Evolutionary conservation across 2,329 filamentous ascomycete species (phyloP), one percentile per base, ranked within the genome.

Genomic region (Penicillium sp.): DNA sequence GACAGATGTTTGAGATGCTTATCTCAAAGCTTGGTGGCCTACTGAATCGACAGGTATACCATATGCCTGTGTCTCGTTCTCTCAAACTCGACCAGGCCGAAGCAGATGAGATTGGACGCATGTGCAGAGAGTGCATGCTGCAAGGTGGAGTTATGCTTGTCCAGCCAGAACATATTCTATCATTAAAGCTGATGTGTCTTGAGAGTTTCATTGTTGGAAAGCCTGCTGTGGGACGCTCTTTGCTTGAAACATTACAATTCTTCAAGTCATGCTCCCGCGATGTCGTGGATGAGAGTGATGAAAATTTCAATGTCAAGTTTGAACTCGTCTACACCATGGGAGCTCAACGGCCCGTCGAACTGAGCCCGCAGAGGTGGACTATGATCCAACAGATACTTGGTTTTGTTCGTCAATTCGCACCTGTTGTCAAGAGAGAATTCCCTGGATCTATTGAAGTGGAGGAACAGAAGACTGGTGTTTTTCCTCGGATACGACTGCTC

Each of bases 271-370:
- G 38, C 38, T 62, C 82, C 0, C 76, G 86, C 0, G 87, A 89
- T 63, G 79, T 91, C 2, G 77, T 90, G 0, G 88, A 90, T 60
- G 87, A 91, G 71, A 87, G 85, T 45, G 88, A 91, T 52, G 86
- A 90, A 60, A 86, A 85, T 58, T 84, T 90, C 48, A 85, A 81
- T 48, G 79, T 83, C 4, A 85, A 84, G 51, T 88, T 88, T 45
- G 86, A 90, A 67, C 71, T 90, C 0, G 78, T 90, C 1, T 90
- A 90, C 61, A 88, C 87, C 0, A 83, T 89, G 66, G 88, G 87
- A 0, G 63, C 70, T 0, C 84, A 88, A 61, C 68, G 71, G 1
- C 65, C 81, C 0, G 76, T 88, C 0, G 84, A 89, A 5, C 75
- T 82, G 11, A 81, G 81, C 50, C 84, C 85, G 0, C 72, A 83